A percentile compares a stretch with the other conserved stretches of the same genome.
These are phyloP conservation scores for Oryza coarctata DNA, from an alignment of 176 grass and related monocot genomes.

Conservation along the genomic window DNA sequence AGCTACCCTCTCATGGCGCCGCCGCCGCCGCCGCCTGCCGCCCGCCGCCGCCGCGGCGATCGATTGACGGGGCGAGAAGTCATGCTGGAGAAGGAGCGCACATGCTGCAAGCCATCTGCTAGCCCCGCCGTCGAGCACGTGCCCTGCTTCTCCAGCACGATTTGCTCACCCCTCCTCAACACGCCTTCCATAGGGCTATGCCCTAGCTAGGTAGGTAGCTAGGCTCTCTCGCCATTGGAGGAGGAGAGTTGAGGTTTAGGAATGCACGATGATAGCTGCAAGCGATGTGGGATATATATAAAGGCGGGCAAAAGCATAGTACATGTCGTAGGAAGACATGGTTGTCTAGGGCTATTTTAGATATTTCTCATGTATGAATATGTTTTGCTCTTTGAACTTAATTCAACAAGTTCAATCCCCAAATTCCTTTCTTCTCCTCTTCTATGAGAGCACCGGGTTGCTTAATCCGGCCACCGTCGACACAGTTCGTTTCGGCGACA, in stretches of 20 bases:
- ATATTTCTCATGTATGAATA: too few species aligned
- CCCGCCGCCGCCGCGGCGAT: too few species aligned
- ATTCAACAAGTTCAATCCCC: too few species aligned
- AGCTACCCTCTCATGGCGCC: neutral
- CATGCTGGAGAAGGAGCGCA: conserved; percentile 66
- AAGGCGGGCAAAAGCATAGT: conserved; percentile 17
- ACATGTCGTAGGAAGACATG: conserved; percentile 28
- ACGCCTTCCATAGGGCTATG: neutral
- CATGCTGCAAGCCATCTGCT: conserved; percentile 1
- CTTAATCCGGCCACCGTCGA: too few species aligned
- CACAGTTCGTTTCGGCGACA: too few species aligned
- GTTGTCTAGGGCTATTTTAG: too few species aligned
- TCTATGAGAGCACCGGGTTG: too few species aligned
- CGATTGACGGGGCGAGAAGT: conserved; percentile 42
- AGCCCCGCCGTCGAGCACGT: conserved; percentile 33
- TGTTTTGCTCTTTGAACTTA: too few species aligned
- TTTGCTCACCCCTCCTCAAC: conserved; percentile 41
- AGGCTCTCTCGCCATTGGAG: neutral
- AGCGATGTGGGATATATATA: conserved; percentile 29
- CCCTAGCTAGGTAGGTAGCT: neutral
- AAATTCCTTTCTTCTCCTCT: too few species aligned
- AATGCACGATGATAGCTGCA: neutral
- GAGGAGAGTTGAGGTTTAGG: neutral
- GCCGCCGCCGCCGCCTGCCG: too few species aligned
- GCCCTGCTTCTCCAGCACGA: conserved; percentile 73